A percentile compares a stretch with the other conserved stretches of the same genome.
Evolutionary conservation across 257 asterid species (phyloP).

Genomic region (Verbena officinalis): DNA sequence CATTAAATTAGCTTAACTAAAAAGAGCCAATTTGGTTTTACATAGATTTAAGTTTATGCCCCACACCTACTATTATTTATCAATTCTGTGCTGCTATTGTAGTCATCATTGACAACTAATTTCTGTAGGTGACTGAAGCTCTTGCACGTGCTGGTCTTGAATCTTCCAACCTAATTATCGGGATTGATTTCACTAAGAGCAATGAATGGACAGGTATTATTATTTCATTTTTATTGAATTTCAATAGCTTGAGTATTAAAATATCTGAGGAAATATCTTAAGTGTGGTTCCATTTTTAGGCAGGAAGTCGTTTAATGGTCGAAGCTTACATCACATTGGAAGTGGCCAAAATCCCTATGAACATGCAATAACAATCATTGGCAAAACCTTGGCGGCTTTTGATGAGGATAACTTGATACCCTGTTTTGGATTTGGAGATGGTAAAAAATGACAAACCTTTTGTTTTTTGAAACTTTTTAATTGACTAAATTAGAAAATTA

Average conservation of each 20-base stretch:
- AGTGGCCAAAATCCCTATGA: constrained; percentile 52
- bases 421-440: constrained; percentile 63
- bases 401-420: constrained; percentile 66
- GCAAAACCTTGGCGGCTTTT: constrained; percentile 54
- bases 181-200: constrained; percentile 70
- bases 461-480: constrained; percentile 11
- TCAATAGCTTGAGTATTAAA: constrained; percentile 1
- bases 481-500: constrained; percentile 10
- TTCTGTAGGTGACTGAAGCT: constrained; percentile 52
- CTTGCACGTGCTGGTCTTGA: constrained; percentile 62
- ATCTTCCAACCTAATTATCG: constrained; percentile 61
- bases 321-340: constrained; percentile 55
- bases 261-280: constrained; percentile 24
- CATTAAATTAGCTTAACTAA: too few relatives aligned
- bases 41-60: too few relatives aligned
- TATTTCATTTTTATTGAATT: constrained; percentile 1
- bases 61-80: too few relatives aligned
- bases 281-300: constrained; percentile 35
- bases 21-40: too few relatives aligned
- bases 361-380: constrained; percentile 58
- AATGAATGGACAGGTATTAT: constrained; percentile 63
- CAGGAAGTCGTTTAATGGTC: constrained; percentile 41
- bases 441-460: constrained; percentile 29
- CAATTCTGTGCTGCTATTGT: too few relatives aligned
- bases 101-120: not conserved